Percentiles rank a stretch among this genome's conserved stretches.
These are phyloP conservation scores for Boletus eberwhitei DNA, from an alignment of 768 basidiomycete genomes.

Conservation along the genomic window DNA sequence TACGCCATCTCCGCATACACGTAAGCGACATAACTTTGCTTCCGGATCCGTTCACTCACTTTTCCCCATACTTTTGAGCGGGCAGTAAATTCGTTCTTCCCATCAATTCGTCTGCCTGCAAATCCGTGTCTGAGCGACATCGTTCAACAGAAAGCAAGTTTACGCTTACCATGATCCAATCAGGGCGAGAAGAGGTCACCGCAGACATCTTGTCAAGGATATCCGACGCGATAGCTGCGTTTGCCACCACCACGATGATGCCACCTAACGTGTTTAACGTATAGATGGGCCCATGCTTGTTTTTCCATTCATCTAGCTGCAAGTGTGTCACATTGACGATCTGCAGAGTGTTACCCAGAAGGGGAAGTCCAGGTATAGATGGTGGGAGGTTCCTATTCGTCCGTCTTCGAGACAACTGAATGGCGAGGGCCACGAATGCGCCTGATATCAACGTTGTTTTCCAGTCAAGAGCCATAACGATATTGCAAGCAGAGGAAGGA, in stretches of 20 bases:
- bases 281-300: slow-evolving; percentile 6
- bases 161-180: slow-evolving; percentile 9
- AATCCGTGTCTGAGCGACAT: background rate
- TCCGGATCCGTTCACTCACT: background rate
- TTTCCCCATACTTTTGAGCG: slow-evolving; percentile 7
- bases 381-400: slow-evolving; percentile 1
- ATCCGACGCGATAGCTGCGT: slow-evolving; percentile 5
- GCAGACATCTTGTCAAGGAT: slow-evolving; percentile 9
- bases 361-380: slow-evolving; percentile 1
- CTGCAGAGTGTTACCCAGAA: slow-evolving; percentile 3
- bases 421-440: background rate
- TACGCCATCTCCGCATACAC: background rate
- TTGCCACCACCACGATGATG: slow-evolving; percentile 10
- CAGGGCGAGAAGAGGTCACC: slow-evolving; percentile 4
- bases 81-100: background rate
- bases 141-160: background rate
- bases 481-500: background rate
- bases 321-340: slow-evolving; percentile 1
- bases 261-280: slow-evolving; percentile 1
- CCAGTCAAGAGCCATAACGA: background rate
- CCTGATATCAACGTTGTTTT: slow-evolving; percentile 1
- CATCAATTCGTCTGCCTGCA: slow-evolving; percentile 5
- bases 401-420: background rate
- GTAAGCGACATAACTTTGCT: background rate
- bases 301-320: slow-evolving; percentile 8